Percentiles rank a stretch among this genome's conserved stretches.
These are phyloP conservation scores for Prunus mongolica DNA, from an alignment of 306 rosid species.

Conservation along the genomic window DNA sequence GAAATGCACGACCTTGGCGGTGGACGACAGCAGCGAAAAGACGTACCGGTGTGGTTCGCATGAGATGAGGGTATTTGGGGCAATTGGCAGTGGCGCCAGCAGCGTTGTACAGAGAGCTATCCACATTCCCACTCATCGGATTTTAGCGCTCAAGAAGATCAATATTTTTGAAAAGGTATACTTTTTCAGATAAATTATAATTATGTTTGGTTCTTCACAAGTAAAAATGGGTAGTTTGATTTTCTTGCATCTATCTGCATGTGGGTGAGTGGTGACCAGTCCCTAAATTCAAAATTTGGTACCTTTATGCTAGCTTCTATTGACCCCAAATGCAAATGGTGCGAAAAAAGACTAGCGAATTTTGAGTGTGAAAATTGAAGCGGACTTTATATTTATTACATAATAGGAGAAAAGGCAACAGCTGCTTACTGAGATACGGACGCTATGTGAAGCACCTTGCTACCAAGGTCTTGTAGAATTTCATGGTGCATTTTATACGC, in stretches of 20 bases:
- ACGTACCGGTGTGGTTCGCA: constrained; percentile 71
- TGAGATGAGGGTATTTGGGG: constrained; percentile 93
- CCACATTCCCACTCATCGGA: constrained; percentile 80
- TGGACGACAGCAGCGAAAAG: constrained; percentile 47
- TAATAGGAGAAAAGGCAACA: constrained; percentile 95
- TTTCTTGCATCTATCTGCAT: background rate
- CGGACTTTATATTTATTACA: background rate
- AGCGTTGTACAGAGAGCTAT: constrained; percentile 96
- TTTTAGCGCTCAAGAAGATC: constrained; percentile 85
- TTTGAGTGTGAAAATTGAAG: background rate
- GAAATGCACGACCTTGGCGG: constrained; percentile 63
- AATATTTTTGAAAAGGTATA: constrained; percentile 91
- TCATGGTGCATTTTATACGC: constrained; percentile 97
- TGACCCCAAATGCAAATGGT: background rate
- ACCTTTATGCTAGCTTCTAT: background rate
- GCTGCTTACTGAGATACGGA: constrained; percentile 89
- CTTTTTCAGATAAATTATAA: background rate
- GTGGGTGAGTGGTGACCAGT: background rate
- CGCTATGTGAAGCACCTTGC: constrained; percentile 94
- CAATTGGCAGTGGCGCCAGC: constrained; percentile 96
- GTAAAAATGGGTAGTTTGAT: background rate
- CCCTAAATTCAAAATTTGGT: background rate
- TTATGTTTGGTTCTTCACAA: background rate
- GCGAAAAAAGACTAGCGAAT: background rate
- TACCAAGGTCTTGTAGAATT: constrained; percentile 90